Evolutionary conservation across 208 protist genomes (phyloP).

Genomic region (Zelonia costaricensis): DNA sequence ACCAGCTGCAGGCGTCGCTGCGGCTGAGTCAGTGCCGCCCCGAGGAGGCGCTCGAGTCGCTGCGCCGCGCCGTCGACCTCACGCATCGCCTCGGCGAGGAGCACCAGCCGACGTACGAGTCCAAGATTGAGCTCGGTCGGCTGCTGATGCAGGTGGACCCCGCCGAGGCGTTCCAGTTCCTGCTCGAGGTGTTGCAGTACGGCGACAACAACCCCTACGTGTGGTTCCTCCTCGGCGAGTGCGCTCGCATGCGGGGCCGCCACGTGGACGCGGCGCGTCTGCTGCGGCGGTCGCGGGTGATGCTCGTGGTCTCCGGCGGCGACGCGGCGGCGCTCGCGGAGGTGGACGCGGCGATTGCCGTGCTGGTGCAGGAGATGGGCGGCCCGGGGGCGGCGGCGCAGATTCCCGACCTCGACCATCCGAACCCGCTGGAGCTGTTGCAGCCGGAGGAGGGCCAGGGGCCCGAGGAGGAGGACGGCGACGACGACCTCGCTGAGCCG

Average conservation of each 20-base stretch:
- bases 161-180: conserved; percentile 73
- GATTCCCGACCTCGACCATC: conserved; percentile 78
- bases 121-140: conserved; percentile 88
- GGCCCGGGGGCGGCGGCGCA: conserved; percentile 68
- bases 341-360: conserved; percentile 74
- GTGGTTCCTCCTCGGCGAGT: conserved; percentile 92
- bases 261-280: conserved; percentile 80
- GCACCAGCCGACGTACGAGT: conserved; percentile 90
- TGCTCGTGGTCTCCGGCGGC: conserved; percentile 70
- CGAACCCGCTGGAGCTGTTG: conserved; percentile 84
- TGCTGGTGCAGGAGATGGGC: conserved; percentile 89
- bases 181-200: conserved; percentile 87
- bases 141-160: conserved; percentile 89
- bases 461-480: conserved; percentile 34
- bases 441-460: conserved; percentile 53
- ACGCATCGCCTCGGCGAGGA: conserved; percentile 84
- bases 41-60: conserved; percentile 60
- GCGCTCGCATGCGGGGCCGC: conserved; percentile 73
- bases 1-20: conserved; percentile 84
- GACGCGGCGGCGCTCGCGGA: conserved; percentile 63
- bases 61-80: conserved; percentile 76
- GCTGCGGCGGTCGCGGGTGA: conserved; percentile 78
- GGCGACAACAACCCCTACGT: conserved; percentile 93
- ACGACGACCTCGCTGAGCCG: conserved; percentile 67
- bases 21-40: conserved; percentile 78